A percentile compares a stretch with the other conserved stretches of the same genome.
Evolutionary conservation across 345 rosid genomes (phyloP).

Genomic region (Cardamine chenopodiifolia): DNA sequence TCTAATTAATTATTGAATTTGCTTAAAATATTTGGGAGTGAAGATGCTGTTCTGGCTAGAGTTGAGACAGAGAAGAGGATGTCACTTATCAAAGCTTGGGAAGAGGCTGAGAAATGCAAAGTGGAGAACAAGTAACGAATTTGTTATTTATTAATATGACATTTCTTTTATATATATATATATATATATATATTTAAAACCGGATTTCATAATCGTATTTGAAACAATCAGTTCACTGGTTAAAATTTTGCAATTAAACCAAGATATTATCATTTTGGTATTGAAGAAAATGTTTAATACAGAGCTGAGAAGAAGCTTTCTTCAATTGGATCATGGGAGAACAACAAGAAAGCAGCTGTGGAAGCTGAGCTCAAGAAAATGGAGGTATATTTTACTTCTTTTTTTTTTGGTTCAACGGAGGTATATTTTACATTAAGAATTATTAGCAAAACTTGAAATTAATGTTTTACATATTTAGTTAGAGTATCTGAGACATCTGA

Average conservation of each 20-base stretch:
- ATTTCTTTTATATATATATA: background rate
- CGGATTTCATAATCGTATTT: background rate
- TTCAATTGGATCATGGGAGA: conserved; percentile 47
- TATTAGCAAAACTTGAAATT: too few species aligned
- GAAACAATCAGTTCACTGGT: background rate
- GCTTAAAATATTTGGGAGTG: conserved; percentile 26
- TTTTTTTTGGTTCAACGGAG: too few species aligned
- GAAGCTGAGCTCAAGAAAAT: conserved; percentile 49
- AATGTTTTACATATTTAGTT: background rate
- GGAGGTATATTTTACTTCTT: conserved; percentile 23
- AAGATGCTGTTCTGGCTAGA: conserved; percentile 46
- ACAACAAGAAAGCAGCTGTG: conserved; percentile 40
- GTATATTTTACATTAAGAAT: background rate
- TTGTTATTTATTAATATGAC: background rate
- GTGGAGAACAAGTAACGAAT: conserved; percentile 42
- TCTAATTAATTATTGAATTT: conserved; percentile 13
- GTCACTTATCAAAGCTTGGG: conserved; percentile 48
- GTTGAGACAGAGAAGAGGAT: conserved; percentile 45
- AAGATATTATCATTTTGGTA: background rate
- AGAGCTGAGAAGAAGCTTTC: conserved; percentile 48
- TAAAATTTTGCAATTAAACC: background rate
- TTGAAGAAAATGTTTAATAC: background rate
- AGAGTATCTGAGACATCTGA: background rate
- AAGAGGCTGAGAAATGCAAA: conserved; percentile 46
- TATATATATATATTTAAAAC: background rate